These are phyloP conservation scores for Blakeslea trispora DNA, from an alignment of 371 early-diverging fungal species.

Conservation along the genomic window DNA sequence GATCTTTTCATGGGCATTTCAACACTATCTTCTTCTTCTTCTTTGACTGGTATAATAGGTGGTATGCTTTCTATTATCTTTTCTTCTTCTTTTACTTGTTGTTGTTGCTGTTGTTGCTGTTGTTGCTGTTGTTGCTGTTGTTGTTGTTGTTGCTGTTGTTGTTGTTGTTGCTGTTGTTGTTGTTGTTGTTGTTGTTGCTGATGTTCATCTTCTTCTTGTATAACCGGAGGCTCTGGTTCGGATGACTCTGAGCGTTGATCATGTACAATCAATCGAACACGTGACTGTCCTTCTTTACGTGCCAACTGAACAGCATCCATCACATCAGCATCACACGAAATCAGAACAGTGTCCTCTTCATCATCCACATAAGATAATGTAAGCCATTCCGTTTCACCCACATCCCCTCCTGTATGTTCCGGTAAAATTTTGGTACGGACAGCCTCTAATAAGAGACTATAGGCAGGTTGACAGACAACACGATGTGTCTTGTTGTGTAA, in stretches of 20 bases:
- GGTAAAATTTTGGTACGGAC: constrained; percentile 40
- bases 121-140: neutral
- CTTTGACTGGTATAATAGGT: no score
- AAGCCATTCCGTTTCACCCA: constrained; percentile 40
- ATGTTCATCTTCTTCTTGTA: constrained; percentile 6
- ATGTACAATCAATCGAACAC: constrained; percentile 70
- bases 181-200: no score
- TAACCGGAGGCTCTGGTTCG: neutral
- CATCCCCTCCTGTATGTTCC: constrained; percentile 27
- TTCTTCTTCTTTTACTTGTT: constrained; percentile 2
- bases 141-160: neutral
- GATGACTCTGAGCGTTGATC: constrained; percentile 22
- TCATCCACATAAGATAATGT: constrained; percentile 84
- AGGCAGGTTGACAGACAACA: constrained; percentile 58
- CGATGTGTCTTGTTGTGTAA: constrained; percentile 72
- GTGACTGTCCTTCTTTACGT: constrained; percentile 62
- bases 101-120: no score
- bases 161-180: neutral
- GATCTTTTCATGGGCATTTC: constrained; percentile 12
- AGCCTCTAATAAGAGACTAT: constrained; percentile 48
- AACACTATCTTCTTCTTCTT: constrained; percentile 7
- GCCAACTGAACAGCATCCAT: constrained; percentile 80
- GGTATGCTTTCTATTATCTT: constrained; percentile 1
- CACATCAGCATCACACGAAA: constrained; percentile 77
- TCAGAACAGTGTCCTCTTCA: constrained; percentile 80